Conservation (phyloP, 2,329 filamentous ascomycete species). For the Monilinia fructigena region DNA sequence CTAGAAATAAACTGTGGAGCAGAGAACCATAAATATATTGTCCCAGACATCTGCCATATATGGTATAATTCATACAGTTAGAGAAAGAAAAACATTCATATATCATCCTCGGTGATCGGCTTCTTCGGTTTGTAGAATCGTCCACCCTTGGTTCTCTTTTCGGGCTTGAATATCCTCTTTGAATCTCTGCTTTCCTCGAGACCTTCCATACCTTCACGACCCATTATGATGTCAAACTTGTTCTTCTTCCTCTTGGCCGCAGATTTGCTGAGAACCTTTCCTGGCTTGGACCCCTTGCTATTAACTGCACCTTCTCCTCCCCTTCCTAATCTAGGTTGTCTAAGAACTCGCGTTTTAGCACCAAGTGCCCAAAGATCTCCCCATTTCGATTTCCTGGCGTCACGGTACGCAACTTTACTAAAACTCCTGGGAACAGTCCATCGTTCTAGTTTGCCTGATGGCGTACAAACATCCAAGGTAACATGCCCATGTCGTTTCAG, state of each 20-base stretch:
- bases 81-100: slow-evolving; percentile 21
- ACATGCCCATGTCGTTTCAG: slow-evolving; percentile 88
- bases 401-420: slow-evolving; percentile 79
- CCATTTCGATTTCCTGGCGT: slow-evolving; percentile 87
- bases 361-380: slow-evolving; percentile 95
- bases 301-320: slow-evolving; percentile 31
- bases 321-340: slow-evolving; percentile 60
- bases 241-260: slow-evolving; percentile 47
- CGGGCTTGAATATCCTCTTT: slow-evolving; percentile 31
- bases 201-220: slow-evolving; percentile 35
- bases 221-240: slow-evolving; percentile 43
- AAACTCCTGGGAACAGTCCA: slow-evolving; percentile 89
- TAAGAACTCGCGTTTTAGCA: slow-evolving; percentile 74
- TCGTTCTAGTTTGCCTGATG: slow-evolving; percentile 79
- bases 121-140: slow-evolving; percentile 42
- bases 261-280: slow-evolving; percentile 36
- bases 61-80: slow-evolving; percentile 3
- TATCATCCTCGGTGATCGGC: slow-evolving; percentile 38
- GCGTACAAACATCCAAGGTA: slow-evolving; percentile 86
- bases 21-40: neutral
- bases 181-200: slow-evolving; percentile 34
- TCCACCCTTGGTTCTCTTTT: slow-evolving; percentile 41
- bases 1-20: slow-evolving; percentile 12
- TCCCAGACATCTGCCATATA: slow-evolving; percentile 6
- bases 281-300: slow-evolving; percentile 42